Conservation (phyloP, 177 flowering plant genomes). For the Telopea speciosissima region DNA sequence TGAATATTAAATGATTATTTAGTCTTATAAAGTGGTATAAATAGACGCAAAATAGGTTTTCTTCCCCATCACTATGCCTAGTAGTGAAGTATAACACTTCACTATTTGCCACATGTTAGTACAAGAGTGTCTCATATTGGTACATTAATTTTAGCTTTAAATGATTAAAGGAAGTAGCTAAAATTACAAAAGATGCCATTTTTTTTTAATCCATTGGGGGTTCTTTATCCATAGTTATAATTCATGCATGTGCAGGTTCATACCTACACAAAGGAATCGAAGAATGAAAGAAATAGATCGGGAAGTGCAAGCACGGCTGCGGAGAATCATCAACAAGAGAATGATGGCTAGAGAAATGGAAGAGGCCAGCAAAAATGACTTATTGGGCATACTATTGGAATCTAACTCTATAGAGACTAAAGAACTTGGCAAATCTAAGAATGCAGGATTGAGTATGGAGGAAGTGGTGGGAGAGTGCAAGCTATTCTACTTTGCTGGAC, state of each 20-base stretch:
- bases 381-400: not conserved
- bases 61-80: too few species aligned
- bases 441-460: not conserved
- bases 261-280: not conserved
- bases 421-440: not conserved
- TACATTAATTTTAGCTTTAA: too few species aligned
- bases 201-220: too few species aligned
- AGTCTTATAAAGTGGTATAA: too few species aligned
- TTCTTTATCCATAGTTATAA: not conserved
- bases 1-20: too few species aligned
- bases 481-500: constrained; percentile 13
- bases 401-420: not conserved
- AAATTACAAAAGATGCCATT: too few species aligned
- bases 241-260: not conserved
- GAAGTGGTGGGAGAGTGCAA: constrained; percentile 12
- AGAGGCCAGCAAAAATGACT: not conserved
- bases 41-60: too few species aligned
- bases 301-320: not conserved
- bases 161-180: too few species aligned
- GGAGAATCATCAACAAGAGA: not conserved
- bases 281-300: not conserved
- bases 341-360: not conserved
- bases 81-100: too few species aligned
- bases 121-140: too few species aligned
- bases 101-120: too few species aligned